Base-by-base conservation (phyloP, 176 grass and related monocot genomes). In the sorghum (Sorghum bicolor) region DNA sequence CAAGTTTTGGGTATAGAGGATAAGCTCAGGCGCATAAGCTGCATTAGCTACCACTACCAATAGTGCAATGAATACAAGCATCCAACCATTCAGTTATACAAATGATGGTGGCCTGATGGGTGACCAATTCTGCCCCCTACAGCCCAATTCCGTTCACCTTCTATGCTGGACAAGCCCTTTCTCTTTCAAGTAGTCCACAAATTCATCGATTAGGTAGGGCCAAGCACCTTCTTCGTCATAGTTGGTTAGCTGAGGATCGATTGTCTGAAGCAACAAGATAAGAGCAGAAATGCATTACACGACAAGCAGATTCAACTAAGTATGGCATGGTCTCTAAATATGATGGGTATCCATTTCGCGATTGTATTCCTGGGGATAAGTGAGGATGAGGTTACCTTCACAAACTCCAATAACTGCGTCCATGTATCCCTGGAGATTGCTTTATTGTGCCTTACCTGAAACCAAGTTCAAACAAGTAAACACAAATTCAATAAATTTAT, bases 381-480 rank as follows among this genome's bases (percentile, higher is more conserved):
- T 45, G 40, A 29, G 40, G 5, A 24, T 6, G n/a, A 14, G 45
- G 45, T 50, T 50, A 50, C 45, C 45, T 50, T 50, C 45, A 50
- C 45, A 50, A 50, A 50, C 45, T 50, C 45, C 45, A 50, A 19
- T 50, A 50, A 50, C 45, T 50, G 45, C 13, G 44, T 13, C 44
- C 44, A 45, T 50, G 45, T 50, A 45, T 45, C 44, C 44, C 45
- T 50, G 45, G 45, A 50, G 45, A 50, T 50, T 50, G 45, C 45
- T 50, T 50, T 50, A 17, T 50, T 17, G 45, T 50, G 45, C 15
- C 45, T 50, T 50, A 50, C 45, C 45, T 50, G 13, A 87, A 87
- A 86, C 77, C 74, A 80, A 12, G 70, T 14, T 58, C 9, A 20
- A 53, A 83, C 43, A 89, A 77, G 67, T 16, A 50, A 50, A 47